These are phyloP conservation scores for Calonectria ilicicola DNA, from an alignment of 2,329 filamentous ascomycete genomes.

Conservation along the genomic window DNA sequence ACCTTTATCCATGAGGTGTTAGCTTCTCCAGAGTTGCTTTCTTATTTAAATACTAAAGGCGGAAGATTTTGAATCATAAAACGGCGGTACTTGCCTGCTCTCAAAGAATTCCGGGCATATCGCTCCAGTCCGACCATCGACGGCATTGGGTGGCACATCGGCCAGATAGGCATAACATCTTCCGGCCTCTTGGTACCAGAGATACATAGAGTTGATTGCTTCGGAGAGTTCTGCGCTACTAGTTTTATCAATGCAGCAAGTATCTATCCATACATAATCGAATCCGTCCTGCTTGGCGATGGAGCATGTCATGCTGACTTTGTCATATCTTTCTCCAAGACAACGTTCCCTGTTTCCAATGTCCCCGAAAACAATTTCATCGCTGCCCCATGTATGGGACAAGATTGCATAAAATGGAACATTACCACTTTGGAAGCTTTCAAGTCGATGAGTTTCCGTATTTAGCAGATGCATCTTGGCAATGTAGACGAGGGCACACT, in stretches of 20 bases:
- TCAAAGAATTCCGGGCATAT: background rate
- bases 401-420: slow-evolving; percentile 22
- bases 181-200: slow-evolving; percentile 39
- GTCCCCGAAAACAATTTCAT: slow-evolving; percentile 17
- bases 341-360: background rate
- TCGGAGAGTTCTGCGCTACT: background rate
- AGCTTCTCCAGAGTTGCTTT: too few species aligned
- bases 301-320: too few species aligned
- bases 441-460: background rate
- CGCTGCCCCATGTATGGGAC: slow-evolving; percentile 21
- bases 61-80: slow-evolving; percentile 10
- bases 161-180: background rate
- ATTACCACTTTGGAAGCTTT: slow-evolving; percentile 2
- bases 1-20: background rate
- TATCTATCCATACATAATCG: too few species aligned
- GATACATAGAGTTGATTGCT: too few species aligned
- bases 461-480: slow-evolving; percentile 20
- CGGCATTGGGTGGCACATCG: background rate
- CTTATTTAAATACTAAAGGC: background rate
- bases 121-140: background rate
- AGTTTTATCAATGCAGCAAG: slow-evolving; percentile 6
- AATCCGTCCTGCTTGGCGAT: too few species aligned
- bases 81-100: background rate
- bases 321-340: background rate
- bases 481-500: background rate